Base-by-base conservation (phyloP, 1,284 basidiomycete species). In the Cutaneotrichosporon spelunceum region DNA sequence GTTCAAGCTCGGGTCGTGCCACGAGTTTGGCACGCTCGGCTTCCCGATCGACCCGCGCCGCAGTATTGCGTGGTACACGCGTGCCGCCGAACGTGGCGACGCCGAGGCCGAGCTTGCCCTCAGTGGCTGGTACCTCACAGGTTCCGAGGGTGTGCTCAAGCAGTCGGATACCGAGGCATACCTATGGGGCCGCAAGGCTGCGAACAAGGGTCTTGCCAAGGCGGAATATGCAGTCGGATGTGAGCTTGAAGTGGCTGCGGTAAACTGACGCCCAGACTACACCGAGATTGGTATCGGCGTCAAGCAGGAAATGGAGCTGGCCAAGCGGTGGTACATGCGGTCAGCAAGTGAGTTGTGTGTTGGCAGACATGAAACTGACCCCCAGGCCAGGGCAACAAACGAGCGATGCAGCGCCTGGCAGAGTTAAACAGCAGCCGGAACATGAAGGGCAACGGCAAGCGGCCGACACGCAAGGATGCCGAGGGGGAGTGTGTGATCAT, bases 251-350 rank as follows among this genome's bases (percentile, higher is more conserved):
- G 6, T 30, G 10, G 27, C 0, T 23, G 39, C 16, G 21, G 39
- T 34, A 11, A 2, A 45, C 60, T 66, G 63, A 60, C 71, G 62
- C 1, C 3, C 61, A 80, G 79, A 99, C 79, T 99, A 99, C 78
- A 89, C 91, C 0, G 96, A 99, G 78, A 90, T 96, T 26, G 96
- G 95, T 5, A 99, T 99, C 70, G 96, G 96, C 26, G 90, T 97
- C 72, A 93, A 93, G 80, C 89, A 91, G 71, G 94, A 99, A 72
- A 78, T 93, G 49, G 96, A 98, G 66, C 89, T 95, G 76, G 93
- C 96, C 21, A 98, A 96, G 80, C 84, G 91, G 70, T 99, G 95
- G 94, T 99, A 99, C 79, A 95, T 96, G 91, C 87, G 96, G 48
- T 91, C 93, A 53, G 92, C 93, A 66, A 91, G 92, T 95, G 70